A percentile compares a stretch with the other conserved stretches of the same genome.
Evolutionary conservation across 371 early-diverging fungal species (phyloP).

Genomic region (Mucor circinelloides): DNA sequence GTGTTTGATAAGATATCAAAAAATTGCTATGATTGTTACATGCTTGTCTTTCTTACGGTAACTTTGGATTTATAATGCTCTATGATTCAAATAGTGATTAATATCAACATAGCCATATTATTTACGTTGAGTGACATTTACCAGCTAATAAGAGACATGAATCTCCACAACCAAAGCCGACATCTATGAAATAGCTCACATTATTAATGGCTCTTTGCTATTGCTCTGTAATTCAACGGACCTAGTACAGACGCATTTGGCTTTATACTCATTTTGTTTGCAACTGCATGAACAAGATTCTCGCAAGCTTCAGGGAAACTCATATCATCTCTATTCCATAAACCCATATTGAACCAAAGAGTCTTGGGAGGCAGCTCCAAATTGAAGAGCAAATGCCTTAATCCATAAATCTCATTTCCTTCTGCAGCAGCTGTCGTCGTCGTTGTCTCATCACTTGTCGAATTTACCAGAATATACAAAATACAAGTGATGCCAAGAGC

Average conservation of each 20-base stretch:
- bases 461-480: neutral
- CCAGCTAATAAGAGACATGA: conserved; percentile 48
- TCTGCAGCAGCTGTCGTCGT: neutral
- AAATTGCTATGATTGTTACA: neutral
- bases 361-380: conserved; percentile 37
- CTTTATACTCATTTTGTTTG: conserved; percentile 14
- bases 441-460: neutral
- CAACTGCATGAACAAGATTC: conserved; percentile 24
- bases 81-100: conserved; percentile 6
- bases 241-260: conserved; percentile 29
- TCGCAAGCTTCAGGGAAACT: conserved; percentile 38
- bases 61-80: conserved; percentile 30
- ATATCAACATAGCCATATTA: neutral
- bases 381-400: conserved; percentile 39
- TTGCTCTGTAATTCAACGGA: conserved; percentile 7
- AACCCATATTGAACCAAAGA: conserved; percentile 54
- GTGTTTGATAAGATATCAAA: neutral
- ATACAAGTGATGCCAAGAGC: conserved; percentile 28
- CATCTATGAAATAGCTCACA: conserved; percentile 26
- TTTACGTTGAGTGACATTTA: neutral
- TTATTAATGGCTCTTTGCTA: neutral
- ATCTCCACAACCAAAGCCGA: conserved; percentile 58
- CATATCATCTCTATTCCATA: conserved; percentile 30
- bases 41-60: conserved; percentile 23
- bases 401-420: conserved; percentile 35